Percentiles rank a stretch among this genome's conserved stretches.
Conservation (phyloP, 2,329 filamentous ascomycete genomes). For the Grosmannia huntii region DNA sequence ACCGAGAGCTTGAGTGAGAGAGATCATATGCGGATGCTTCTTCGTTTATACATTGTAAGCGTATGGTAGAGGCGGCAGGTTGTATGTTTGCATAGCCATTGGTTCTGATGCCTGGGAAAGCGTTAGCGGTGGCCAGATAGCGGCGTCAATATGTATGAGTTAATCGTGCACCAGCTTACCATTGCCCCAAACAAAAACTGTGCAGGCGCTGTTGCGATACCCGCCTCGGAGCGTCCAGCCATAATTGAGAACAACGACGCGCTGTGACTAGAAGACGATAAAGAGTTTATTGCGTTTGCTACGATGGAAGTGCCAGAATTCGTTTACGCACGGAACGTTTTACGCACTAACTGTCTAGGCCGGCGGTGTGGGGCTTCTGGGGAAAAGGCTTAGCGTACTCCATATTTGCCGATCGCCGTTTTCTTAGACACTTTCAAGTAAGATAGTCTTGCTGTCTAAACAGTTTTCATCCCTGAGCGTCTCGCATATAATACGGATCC, state of each 20-base stretch:
- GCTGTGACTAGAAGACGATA: not conserved
- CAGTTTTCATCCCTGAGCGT: no score
- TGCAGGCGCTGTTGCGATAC: not conserved
- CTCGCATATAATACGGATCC: no score
- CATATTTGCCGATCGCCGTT: no score
- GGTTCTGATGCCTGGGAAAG: not conserved
- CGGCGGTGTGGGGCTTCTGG: no score
- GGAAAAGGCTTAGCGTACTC: no score
- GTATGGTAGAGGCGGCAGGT: conserved; percentile 16
- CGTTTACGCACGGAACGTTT: no score
- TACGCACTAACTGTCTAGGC: no score
- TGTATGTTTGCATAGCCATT: not conserved
- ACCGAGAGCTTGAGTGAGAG: no score
- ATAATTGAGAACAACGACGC: not conserved
- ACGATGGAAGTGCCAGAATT: not conserved
- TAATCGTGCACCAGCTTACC: not conserved
- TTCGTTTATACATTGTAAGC: conserved; percentile 17
- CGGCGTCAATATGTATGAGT: no score
- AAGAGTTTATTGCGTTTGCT: not conserved
- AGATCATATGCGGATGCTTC: no score
- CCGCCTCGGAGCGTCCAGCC: not conserved
- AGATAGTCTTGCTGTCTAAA: no score
- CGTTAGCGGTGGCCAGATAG: not conserved
- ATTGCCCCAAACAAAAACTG: not conserved
- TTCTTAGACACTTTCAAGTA: no score